Base-by-base conservation (phyloP, 2,329 filamentous ascomycete genomes). In the Lecanicillium sp. region DNA sequence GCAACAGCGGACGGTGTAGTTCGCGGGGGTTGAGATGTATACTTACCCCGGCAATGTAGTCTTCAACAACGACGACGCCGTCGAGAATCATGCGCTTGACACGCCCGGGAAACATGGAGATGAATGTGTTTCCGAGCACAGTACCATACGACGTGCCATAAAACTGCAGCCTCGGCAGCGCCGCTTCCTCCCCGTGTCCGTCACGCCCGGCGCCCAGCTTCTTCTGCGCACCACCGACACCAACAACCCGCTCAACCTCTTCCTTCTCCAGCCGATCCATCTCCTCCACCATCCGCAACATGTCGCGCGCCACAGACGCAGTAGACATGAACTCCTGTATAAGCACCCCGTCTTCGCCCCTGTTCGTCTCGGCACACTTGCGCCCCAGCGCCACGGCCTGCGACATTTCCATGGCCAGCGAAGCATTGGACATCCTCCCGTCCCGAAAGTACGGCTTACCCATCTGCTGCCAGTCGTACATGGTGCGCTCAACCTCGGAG, bases 41-140 rank as follows among this genome's bases (percentile, higher is more conserved):
- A 46, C 56, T 50, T 46, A 60, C 56, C 1, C 43, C 49, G 4
- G 33, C 37, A 13, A 44, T 42, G 19, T 57, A 59, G 37, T 62
- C 58, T 15, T 60, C 45, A 1, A 46, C 40, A 28, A 61, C 53
- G 8, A 50, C 50, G 13, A 61, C 49, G 5, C 52, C 59, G 17
- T 61, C 60, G 3, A 62, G 45, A 4, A 67, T 53, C 43, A 68
- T 54, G 18, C 62, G 55, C 1, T 53, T 59, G 3, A 67, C 48
- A 2, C 51, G 44, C 3, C 46, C 47, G 8, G 52, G 52, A 19
- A 46, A 54, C 42, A 54, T 52, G 4, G 51, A 53, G 1, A 45
- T 43, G 20, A 53, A 49, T 0, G 43, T 48, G 31, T 51, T 50
- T 1, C 51, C 52, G 2, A 54, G 35, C 1, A 48, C 12, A 5